A percentile compares a stretch with the other conserved stretches of the same genome.
These are phyloP conservation scores for Curvularia sp. DNA, from an alignment of 2,329 filamentous ascomycete species.

Conservation along the genomic window DNA sequence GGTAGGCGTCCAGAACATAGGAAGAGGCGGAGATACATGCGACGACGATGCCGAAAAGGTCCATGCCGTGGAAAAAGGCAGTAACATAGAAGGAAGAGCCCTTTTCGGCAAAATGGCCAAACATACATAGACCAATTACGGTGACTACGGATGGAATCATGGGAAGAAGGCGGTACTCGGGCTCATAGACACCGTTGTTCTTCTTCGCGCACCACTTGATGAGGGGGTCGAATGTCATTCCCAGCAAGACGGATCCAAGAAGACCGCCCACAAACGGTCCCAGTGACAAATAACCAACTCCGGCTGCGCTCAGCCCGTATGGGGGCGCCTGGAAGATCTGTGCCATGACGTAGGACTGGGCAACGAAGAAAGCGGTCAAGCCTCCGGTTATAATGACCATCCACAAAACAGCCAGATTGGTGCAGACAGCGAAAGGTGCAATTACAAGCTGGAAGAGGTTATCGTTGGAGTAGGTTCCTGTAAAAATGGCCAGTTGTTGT, in stretches of 20 bases:
- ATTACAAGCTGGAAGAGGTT: conserved; percentile 49
- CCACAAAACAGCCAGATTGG: conserved; percentile 61
- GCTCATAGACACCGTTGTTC: conserved; percentile 62
- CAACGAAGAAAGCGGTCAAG: conserved; percentile 54
- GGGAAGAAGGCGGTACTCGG: conserved; percentile 58
- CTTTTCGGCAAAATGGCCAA: conserved; percentile 45
- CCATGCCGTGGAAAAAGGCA: conserved; percentile 45
- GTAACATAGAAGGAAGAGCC: conserved; percentile 37
- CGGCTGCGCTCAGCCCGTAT: conserved; percentile 53
- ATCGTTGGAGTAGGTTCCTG: conserved; percentile 50
- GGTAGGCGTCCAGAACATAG: conserved; percentile 52
- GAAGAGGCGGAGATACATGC: conserved; percentile 42
- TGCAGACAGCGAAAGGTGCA: conserved; percentile 59
- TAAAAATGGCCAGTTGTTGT: conserved; percentile 50
- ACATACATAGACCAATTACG: conserved; percentile 51
- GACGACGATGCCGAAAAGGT: conserved; percentile 45
- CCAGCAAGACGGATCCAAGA: conserved; percentile 26
- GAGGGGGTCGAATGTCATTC: conserved; percentile 46
- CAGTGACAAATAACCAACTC: conserved; percentile 55
- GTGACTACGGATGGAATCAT: conserved; percentile 43
- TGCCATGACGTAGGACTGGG: conserved; percentile 53
- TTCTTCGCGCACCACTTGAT: conserved; percentile 55
- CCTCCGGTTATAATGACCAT: conserved; percentile 56
- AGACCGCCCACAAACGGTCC: conserved; percentile 52
- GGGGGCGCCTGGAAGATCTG: conserved; percentile 59